These are phyloP conservation scores for Camellia oleifera DNA, from an alignment of 179 eudicot species.

Conservation along the genomic window DNA sequence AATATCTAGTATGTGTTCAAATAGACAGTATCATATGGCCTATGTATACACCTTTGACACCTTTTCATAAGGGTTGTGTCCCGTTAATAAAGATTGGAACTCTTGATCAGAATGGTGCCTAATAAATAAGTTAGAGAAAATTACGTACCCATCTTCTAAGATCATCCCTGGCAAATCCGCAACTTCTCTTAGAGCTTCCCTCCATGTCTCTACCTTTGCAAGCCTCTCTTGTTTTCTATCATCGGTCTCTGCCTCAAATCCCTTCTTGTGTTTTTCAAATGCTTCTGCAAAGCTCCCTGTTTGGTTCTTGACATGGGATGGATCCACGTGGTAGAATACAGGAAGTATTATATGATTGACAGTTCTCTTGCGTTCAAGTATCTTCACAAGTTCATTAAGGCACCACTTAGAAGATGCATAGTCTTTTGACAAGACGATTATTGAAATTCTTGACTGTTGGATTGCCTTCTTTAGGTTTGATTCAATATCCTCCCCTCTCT, in stretches of 20 bases:
- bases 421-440: slow-evolving; percentile 12
- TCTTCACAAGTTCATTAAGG: slow-evolving; percentile 16
- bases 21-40: too few relatives aligned
- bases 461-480: slow-evolving; percentile 3
- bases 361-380: background rate
- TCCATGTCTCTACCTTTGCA: slow-evolving; percentile 15
- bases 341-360: slow-evolving; percentile 4
- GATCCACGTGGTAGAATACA: slow-evolving; percentile 6
- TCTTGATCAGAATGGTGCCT: background rate
- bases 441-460: slow-evolving; percentile 7
- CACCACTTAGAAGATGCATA: slow-evolving; percentile 14
- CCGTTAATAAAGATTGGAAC: too few relatives aligned
- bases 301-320: background rate
- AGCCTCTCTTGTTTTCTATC: background rate
- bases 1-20: too few relatives aligned
- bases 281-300: background rate
- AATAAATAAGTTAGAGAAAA: background rate
- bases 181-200: slow-evolving; percentile 11
- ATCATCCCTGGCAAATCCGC: background rate
- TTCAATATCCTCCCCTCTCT: slow-evolving; percentile 4
- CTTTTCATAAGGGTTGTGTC: too few relatives aligned
- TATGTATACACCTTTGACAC: too few relatives aligned
- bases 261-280: background rate
- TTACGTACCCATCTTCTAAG: slow-evolving; percentile 2
- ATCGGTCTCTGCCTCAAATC: background rate